Percentiles rank a stretch among this genome's conserved stretches.
These are phyloP conservation scores for Chrysoporthe cubensis DNA, from an alignment of 2,329 filamentous ascomycete genomes.

Conservation along the genomic window DNA sequence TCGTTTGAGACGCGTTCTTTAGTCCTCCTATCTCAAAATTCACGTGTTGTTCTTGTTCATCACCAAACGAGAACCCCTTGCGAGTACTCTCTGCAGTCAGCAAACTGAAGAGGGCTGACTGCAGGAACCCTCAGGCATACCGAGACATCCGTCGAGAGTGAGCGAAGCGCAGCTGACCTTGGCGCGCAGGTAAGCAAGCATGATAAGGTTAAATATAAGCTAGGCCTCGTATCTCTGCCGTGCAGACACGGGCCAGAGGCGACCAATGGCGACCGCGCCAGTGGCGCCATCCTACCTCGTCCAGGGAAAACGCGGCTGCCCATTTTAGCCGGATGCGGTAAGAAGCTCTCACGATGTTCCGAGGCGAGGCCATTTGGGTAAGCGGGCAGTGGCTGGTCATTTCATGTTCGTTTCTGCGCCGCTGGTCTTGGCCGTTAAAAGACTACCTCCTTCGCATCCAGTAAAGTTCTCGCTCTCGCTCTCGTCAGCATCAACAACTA, in stretches of 20 bases:
- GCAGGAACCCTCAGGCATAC: too few relatives aligned
- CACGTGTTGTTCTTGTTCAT: neutral
- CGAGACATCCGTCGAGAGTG: too few relatives aligned
- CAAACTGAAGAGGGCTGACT: too few relatives aligned
- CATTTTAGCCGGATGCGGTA: neutral
- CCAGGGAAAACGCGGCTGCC: neutral
- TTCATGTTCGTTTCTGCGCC: neutral
- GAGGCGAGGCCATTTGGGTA: neutral
- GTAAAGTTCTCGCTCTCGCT: neutral
- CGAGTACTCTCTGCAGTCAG: too few relatives aligned
- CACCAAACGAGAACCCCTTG: too few relatives aligned
- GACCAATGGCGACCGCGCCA: neutral
- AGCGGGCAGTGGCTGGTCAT: neutral
- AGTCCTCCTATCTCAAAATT: too few relatives aligned
- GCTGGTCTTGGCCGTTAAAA: neutral
- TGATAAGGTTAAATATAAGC: neutral
- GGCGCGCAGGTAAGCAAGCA: too few relatives aligned
- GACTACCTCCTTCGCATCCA: too few relatives aligned
- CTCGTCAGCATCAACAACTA: neutral
- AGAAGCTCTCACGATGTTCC: conserved; percentile 8
- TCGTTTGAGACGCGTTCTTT: too few relatives aligned
- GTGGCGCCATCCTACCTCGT: neutral
- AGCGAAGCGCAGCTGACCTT: too few relatives aligned
- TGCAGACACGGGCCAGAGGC: neutral
- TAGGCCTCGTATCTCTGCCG: too few relatives aligned